phyloP scores from a whole-genome alignment of 2,329 filamentous ascomycete species.

The Exophiala lecanii-corni region DNA sequence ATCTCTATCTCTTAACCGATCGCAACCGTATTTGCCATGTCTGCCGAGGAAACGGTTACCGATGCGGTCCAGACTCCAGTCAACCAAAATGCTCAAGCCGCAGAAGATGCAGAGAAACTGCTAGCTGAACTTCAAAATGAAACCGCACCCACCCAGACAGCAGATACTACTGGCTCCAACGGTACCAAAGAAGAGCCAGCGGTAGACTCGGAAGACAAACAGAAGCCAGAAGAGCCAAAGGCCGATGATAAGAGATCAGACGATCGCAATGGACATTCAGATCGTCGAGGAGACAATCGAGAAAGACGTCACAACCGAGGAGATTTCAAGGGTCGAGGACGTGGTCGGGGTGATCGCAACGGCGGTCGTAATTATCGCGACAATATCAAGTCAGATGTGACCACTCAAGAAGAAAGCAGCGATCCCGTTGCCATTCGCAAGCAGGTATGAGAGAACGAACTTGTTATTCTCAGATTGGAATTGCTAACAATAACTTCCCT shows the following conservation, averaged over 20 bases:
- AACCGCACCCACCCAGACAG: conserved; percentile 4
- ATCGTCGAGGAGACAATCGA: neutral
- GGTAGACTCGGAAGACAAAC: conserved; percentile 27
- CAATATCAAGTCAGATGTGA: conserved; percentile 68
- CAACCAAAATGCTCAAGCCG: conserved; percentile 38
- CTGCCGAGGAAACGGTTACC: conserved; percentile 22
- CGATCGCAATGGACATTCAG: conserved; percentile 6
- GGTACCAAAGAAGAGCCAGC: conserved; percentile 4
- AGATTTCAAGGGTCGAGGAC: conserved; percentile 12
- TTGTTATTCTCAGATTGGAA: neutral
- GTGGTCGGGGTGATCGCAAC: conserved; percentile 29
- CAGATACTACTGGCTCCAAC: conserved; percentile 11
- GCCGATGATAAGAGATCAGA: conserved; percentile 21
- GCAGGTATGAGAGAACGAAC: conserved; percentile 54
- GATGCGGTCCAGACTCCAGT: conserved; percentile 22
- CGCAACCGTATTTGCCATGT: no score
- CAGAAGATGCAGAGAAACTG: conserved; percentile 43
- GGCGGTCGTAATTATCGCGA: conserved; percentile 38
- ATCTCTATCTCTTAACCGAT: no score
- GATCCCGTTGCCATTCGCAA: conserved; percentile 77
- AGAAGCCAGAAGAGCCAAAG: conserved; percentile 34
- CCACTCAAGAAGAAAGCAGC: conserved; percentile 62
- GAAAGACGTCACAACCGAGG: conserved; percentile 13
- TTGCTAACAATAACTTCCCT: neutral
- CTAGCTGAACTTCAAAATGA: conserved; percentile 43